A percentile compares a stretch with the other conserved stretches of the same genome.
Evolutionary conservation across 164 flowering plant genomes (phyloP).

Genomic region (grape (Vitis vinifera)): ASM3070453v1 NC_081818.1:23085501-23086000

Average conservation of each 20-base stretch:
- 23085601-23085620: slow-evolving; percentile 94
- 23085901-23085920: slow-evolving; percentile 99
- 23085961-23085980: slow-evolving; percentile 92
- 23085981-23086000: slow-evolving; percentile 96
- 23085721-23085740: slow-evolving; percentile 95
- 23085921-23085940: slow-evolving; percentile 99
- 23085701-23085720: slow-evolving; percentile 97
- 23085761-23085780: slow-evolving; percentile 99
- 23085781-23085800: slow-evolving; percentile 96
- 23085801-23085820: slow-evolving; percentile 98
- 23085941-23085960: slow-evolving; percentile 96
- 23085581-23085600: slow-evolving; percentile 99
- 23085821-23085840: slow-evolving; percentile 99
- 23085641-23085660: slow-evolving; percentile 92
- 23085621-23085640: slow-evolving; percentile 97
- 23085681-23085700: slow-evolving; percentile 96
- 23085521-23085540: slow-evolving; percentile 99
- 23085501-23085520: slow-evolving; percentile 95
- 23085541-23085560: slow-evolving; percentile 95
- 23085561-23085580: slow-evolving; percentile 96
- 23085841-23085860: slow-evolving; percentile 96
- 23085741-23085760: slow-evolving; percentile 92
- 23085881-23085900: slow-evolving; percentile 97
- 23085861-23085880: slow-evolving; percentile 92
- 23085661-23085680: slow-evolving; percentile 98